These are phyloP conservation scores for Arthromyces matolae DNA, from an alignment of 768 basidiomycete genomes.

Conservation along the genomic window DNA sequence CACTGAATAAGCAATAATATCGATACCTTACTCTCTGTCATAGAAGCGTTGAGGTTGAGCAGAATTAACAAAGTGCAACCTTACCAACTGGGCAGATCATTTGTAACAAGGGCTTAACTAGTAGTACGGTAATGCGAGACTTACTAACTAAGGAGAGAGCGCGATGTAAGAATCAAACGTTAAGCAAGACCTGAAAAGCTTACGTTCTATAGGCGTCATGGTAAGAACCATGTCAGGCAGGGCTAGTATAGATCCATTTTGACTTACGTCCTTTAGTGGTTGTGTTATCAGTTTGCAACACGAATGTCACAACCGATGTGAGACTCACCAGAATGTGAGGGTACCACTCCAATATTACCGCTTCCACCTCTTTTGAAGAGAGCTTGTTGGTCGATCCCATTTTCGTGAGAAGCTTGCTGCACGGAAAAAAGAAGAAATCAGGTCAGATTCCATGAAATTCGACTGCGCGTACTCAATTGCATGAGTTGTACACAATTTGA, in stretches of 20 bases:
- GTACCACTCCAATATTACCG: conserved; percentile 9
- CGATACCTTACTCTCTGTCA: too few relatives aligned
- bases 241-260: too few relatives aligned
- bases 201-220: background rate
- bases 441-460: background rate
- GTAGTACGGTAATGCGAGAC: too few relatives aligned
- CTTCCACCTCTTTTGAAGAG: conserved; percentile 7
- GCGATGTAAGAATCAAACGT: background rate
- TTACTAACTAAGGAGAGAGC: background rate
- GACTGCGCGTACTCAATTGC: conserved; percentile 3
- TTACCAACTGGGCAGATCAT: too few relatives aligned
- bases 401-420: conserved; percentile 7
- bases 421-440: background rate
- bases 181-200: background rate
- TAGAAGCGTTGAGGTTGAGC: too few relatives aligned
- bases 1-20: too few relatives aligned
- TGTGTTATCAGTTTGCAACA: background rate
- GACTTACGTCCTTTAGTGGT: conserved; percentile 1
- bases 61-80: too few relatives aligned
- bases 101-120: too few relatives aligned
- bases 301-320: background rate
- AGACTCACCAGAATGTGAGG: conserved; percentile 13
- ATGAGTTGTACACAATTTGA: conserved; percentile 11
- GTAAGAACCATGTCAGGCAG: background rate
- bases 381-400: conserved; percentile 4